These are phyloP conservation scores for Cutaneotrichosporon mucoides DNA, from an alignment of 1,284 basidiomycete species.

Conservation along the genomic window DNA sequence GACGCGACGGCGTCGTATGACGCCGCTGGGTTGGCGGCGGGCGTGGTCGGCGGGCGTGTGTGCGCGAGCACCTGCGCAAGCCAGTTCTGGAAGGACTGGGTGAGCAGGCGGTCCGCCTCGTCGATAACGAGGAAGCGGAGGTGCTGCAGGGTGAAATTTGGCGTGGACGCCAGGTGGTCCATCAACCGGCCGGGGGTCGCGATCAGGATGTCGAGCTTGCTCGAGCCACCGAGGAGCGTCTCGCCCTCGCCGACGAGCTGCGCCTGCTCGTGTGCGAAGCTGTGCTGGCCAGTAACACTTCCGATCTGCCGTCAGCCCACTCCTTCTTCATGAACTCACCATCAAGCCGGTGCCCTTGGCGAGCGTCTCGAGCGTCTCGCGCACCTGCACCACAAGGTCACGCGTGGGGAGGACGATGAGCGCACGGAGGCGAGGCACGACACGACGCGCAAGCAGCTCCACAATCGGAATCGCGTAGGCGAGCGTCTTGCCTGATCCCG, in stretches of 20 bases:
- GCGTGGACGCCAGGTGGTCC: constrained; percentile 83
- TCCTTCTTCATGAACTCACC: too few species aligned
- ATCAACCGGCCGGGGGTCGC: constrained; percentile 93
- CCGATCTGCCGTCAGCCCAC: constrained; percentile 39
- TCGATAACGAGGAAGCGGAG: constrained; percentile 96
- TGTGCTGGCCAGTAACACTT: constrained; percentile 47
- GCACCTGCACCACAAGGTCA: constrained; percentile 89
- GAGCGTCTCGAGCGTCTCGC: constrained; percentile 81
- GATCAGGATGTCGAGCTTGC: constrained; percentile 88
- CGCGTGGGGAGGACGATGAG: constrained; percentile 89
- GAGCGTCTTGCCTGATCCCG: constrained; percentile 94
- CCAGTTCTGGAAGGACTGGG: constrained; percentile 97
- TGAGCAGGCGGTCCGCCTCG: constrained; percentile 91
- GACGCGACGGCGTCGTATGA: constrained; percentile 51
- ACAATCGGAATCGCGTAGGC: constrained; percentile 90
- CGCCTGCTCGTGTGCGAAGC: constrained; percentile 46
- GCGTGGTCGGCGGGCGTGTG: constrained; percentile 54
- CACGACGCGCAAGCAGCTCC: constrained; percentile 69
- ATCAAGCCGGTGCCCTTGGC: constrained; percentile 81
- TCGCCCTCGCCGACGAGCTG: constrained; percentile 38
- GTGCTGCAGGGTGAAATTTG: constrained; percentile 88
- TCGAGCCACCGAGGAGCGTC: constrained; percentile 59
- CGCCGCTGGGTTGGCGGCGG: constrained; percentile 4
- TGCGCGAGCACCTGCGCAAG: constrained; percentile 71
- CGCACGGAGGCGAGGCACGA: constrained; percentile 79